phyloP scores from a whole-genome alignment of 306 rosid genomes.

The Corylus heterophylla region DNA sequence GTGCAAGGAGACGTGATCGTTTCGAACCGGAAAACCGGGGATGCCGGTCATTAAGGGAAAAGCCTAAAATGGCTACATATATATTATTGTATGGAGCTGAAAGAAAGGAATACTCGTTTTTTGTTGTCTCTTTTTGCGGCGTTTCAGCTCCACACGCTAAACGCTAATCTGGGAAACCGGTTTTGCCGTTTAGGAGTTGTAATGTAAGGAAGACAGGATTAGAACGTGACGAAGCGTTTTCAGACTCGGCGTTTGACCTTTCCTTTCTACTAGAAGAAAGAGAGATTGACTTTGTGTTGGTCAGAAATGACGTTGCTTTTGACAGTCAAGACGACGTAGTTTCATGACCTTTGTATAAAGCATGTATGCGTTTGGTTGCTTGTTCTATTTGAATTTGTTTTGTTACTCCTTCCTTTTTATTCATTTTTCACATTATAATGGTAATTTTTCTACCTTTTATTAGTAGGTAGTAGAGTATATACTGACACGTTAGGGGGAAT shows the following conservation, averaged over 20 bases:
- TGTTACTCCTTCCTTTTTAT: too few relatives aligned
- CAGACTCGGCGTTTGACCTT: slow-evolving; percentile 32
- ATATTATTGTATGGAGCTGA: slow-evolving; percentile 1
- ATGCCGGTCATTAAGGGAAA: slow-evolving; percentile 37
- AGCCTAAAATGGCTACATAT: slow-evolving; percentile 6
- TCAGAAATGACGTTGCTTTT: neutral
- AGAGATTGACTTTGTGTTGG: neutral
- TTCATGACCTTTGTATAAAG: neutral
- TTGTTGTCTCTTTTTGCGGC: slow-evolving; percentile 17
- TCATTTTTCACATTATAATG: too few relatives aligned
- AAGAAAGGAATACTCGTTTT: neutral
- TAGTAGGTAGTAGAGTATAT: too few relatives aligned
- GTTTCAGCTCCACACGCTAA: slow-evolving; percentile 27
- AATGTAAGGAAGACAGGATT: too few relatives aligned
- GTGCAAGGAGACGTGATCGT: neutral
- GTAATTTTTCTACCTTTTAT: too few relatives aligned
- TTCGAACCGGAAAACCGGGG: slow-evolving; percentile 33
- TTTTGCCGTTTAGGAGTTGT: neutral
- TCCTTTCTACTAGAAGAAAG: neutral
- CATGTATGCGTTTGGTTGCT: neutral
- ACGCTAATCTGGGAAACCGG: slow-evolving; percentile 4
- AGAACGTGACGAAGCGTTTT: slow-evolving; percentile 9
- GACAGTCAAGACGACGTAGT: neutral
- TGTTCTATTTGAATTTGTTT: neutral
- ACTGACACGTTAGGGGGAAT: too few relatives aligned